Evolutionary conservation across 192 early-diverging fungal species (phyloP).

Genomic region (Umbelopsis vinacea): DNA sequence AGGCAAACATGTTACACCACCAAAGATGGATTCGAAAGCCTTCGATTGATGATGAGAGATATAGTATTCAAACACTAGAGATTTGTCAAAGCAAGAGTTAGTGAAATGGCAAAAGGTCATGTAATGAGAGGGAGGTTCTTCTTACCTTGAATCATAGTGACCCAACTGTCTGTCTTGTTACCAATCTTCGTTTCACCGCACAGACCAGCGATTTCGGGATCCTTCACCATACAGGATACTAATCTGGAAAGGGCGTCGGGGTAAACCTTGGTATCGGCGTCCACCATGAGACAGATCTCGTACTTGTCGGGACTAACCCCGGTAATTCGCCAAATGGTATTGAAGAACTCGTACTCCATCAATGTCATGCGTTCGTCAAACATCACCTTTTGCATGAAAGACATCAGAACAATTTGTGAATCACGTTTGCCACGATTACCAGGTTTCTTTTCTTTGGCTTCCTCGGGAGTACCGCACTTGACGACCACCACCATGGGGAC

Average conservation of each 20-base stretch:
- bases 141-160: slow-evolving; percentile 84
- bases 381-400: slow-evolving; percentile 78
- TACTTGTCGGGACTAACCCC: slow-evolving; percentile 83
- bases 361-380: slow-evolving; percentile 88
- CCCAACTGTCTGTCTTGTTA: slow-evolving; percentile 85
- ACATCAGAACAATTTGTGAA: slow-evolving; percentile 92
- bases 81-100: neutral
- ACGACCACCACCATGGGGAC: slow-evolving; percentile 71
- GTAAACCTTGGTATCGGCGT: slow-evolving; percentile 68
- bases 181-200: slow-evolving; percentile 95
- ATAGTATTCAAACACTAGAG: slow-evolving; percentile 93
- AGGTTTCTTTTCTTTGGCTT: slow-evolving; percentile 62
- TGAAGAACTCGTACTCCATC: slow-evolving; percentile 91
- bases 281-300: slow-evolving; percentile 72
- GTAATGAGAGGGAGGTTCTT: neutral
- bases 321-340: slow-evolving; percentile 73
- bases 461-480: slow-evolving; percentile 72
- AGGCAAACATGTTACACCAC: slow-evolving; percentile 92
- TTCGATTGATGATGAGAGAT: slow-evolving; percentile 92
- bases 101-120: neutral
- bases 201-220: slow-evolving; percentile 85
- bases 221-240: slow-evolving; percentile 82
- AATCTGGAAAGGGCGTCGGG: slow-evolving; percentile 74
- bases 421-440: slow-evolving; percentile 95
- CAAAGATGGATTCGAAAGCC: slow-evolving; percentile 93